Evolutionary conservation across 495 filamentous ascomycete genomes (phyloP).

Genomic region (Xylaria telfairii): DNA sequence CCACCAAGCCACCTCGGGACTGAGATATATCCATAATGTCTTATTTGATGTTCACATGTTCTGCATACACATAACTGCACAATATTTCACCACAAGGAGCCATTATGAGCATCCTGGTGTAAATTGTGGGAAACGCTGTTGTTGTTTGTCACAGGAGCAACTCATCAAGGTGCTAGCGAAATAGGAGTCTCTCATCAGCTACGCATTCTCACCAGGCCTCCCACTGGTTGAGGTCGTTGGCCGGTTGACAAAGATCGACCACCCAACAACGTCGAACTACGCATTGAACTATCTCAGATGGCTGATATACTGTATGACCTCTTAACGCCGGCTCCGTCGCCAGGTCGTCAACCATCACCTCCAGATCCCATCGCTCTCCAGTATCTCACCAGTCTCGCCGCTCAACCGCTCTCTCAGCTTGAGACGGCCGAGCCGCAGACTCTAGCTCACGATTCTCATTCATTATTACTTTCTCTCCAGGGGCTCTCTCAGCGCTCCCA

Average conservation of each 20-base stretch:
- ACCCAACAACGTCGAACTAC: neutral
- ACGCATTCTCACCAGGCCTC: neutral
- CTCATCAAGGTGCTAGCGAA: neutral
- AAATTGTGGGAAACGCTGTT: neutral
- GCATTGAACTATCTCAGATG: conserved; percentile 48
- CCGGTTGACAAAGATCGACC: neutral
- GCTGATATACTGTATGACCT: conserved; percentile 76
- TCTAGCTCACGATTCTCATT: conserved; percentile 79
- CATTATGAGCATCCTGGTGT: neutral
- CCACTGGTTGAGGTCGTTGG: neutral
- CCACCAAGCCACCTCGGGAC: conserved; percentile 1
- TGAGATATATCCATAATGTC: conserved; percentile 5
- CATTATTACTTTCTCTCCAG: conserved; percentile 84
- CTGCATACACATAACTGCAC: neutral
- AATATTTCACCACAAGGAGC: neutral
- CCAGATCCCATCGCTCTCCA: conserved; percentile 76
- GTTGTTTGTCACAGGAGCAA: neutral
- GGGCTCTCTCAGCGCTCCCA: conserved; percentile 91
- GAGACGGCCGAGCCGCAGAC: conserved; percentile 77
- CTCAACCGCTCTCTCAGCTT: conserved; percentile 76
- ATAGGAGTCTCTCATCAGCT: conserved; percentile 5
- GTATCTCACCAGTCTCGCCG: conserved; percentile 82
- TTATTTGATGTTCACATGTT: neutral
- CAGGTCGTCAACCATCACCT: conserved; percentile 44
- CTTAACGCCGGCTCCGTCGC: conserved; percentile 58